Percentiles rank a stretch among this genome's conserved stretches.
Conservation (phyloP, 768 basidiomycete species). For the Boletus insuetus region DNA sequence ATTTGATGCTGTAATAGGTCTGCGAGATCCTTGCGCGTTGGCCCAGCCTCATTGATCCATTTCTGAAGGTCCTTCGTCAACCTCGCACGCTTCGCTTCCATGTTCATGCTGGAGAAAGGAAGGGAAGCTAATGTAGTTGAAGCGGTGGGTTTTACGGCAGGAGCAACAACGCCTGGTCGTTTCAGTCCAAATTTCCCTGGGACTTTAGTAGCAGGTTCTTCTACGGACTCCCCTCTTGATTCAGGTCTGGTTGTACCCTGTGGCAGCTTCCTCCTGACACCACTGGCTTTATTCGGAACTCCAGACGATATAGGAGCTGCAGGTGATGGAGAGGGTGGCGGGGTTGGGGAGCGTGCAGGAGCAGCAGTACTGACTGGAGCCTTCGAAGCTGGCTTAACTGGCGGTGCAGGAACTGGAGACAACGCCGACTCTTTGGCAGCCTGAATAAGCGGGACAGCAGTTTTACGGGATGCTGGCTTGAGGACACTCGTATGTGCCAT, state of each 20-base stretch:
- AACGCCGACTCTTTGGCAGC: constrained; percentile 57
- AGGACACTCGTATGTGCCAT: constrained; percentile 82
- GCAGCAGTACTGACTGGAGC: constrained; percentile 17
- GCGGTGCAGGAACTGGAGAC: constrained; percentile 26
- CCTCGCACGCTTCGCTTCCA: constrained; percentile 56
- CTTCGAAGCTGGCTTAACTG: constrained; percentile 31
- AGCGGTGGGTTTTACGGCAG: constrained; percentile 31
- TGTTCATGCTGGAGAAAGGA: constrained; percentile 33
- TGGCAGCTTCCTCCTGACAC: constrained; percentile 72
- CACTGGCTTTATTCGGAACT: constrained; percentile 46
- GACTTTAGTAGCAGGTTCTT: constrained; percentile 35
- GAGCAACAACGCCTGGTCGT: constrained; percentile 38
- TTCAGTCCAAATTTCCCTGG: constrained; percentile 43
- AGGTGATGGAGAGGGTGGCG: constrained; percentile 47
- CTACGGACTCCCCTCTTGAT: constrained; percentile 37
- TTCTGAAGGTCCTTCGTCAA: constrained; percentile 71
- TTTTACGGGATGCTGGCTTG: constrained; percentile 87
- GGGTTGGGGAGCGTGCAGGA: constrained; percentile 30
- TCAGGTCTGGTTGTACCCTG: constrained; percentile 52
- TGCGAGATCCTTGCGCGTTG: constrained; percentile 82
- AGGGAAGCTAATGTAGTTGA: constrained; percentile 32
- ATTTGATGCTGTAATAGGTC: constrained; percentile 89
- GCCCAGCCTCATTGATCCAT: constrained; percentile 86
- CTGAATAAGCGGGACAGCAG: constrained; percentile 86
- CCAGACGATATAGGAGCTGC: constrained; percentile 30